Percentiles rank a stretch among this genome's conserved stretches.
Evolutionary conservation across 1,139 yeast species (phyloP).

Genomic region (Taphrina communis): DNA sequence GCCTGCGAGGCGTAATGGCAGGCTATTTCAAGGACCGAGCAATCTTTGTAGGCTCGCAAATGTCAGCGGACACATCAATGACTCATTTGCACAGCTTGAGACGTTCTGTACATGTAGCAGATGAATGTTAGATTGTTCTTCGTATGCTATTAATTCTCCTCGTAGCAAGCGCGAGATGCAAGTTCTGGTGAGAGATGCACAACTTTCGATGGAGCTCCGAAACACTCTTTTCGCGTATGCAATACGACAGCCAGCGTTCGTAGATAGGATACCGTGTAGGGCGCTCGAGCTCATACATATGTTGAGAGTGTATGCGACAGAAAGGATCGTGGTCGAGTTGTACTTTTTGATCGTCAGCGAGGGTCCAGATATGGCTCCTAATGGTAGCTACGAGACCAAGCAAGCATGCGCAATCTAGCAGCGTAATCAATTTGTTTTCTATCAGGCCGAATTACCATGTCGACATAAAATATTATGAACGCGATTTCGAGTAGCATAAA

Average conservation of each 20-base stretch:
- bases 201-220: not conserved
- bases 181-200: conserved; percentile 2
- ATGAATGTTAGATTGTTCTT: no score
- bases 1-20: not conserved
- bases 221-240: not conserved
- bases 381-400: not conserved
- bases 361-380: not conserved
- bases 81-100: no score
- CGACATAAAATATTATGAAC: not conserved
- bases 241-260: not conserved
- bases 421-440: not conserved
- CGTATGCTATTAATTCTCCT: not conserved
- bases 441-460: no score
- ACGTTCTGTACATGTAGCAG: no score
- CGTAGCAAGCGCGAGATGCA: not conserved
- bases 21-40: no score
- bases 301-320: no score
- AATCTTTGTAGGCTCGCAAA: no score
- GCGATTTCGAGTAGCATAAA: conserved; percentile 35
- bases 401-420: not conserved
- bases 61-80: no score
- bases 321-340: no score
- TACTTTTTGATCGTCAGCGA: not conserved
- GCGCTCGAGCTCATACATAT: no score
- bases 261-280: no score